Conservation (phyloP, 495 filamentous ascomycete genomes). For the Podospora conica region DNA sequence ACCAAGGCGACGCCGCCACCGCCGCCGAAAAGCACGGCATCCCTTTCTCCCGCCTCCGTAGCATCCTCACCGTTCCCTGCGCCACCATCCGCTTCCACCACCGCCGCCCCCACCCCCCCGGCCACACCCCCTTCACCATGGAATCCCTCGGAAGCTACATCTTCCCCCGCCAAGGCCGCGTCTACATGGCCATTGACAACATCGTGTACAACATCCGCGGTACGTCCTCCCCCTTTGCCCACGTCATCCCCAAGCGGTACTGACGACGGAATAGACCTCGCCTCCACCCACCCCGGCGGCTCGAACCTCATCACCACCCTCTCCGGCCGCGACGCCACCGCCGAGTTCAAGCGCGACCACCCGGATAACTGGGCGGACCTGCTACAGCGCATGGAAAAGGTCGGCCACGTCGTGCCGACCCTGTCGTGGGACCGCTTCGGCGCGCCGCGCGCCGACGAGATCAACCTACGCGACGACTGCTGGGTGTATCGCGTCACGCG, state of each 20-base stretch:
- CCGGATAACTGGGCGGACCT: not conserved
- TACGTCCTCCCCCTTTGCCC: not conserved
- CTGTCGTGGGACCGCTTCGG: not conserved
- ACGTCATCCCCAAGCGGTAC: not conserved
- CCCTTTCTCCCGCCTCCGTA: too few species aligned
- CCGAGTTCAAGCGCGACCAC: not conserved
- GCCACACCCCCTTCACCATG: too few species aligned
- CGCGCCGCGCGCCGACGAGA: not conserved
- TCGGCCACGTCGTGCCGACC: not conserved
- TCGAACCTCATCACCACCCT: not conserved
- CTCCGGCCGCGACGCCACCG: not conserved
- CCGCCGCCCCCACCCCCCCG: too few species aligned
- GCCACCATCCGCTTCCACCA: too few species aligned
- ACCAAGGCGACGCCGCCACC: too few species aligned
- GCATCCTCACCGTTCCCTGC: too few species aligned
- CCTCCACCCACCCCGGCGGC: not conserved
- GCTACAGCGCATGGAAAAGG: not conserved
- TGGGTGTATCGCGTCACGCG: not conserved
- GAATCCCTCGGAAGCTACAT: too few species aligned
- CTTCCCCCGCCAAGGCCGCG: too few species aligned
- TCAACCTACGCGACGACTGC: not conserved
- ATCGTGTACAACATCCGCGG: not conserved
- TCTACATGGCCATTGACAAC: too few species aligned
- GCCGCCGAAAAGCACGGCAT: too few species aligned
- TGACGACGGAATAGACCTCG: not conserved